Base-by-base conservation (phyloP, 768 basidiomycete species). In the Termitomyces sp. region DNA sequence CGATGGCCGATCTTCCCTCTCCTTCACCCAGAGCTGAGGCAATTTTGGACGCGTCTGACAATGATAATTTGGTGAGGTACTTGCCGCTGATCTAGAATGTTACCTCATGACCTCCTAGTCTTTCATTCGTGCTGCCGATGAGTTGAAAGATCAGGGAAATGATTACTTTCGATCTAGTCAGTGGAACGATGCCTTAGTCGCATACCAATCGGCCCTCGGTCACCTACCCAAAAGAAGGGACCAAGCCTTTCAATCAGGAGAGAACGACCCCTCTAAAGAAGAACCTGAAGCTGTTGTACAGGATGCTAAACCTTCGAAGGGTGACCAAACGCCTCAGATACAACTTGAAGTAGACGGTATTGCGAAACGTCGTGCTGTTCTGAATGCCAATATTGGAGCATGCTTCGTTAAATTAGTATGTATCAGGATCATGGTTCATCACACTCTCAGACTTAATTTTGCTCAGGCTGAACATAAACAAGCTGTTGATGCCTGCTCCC, bases 321-420 rank as follows among this genome's bases (percentile, higher is more conserved):
- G 40, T 57, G 62, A 17, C 56, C 54, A n/a, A 51, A 38, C 46
- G 31, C 38, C 35, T 50, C 41, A 56, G 41, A 43, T 41, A 56
- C 56, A 62, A 25, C 54, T n/a, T n/a, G n/a, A n/a, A n/a, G n/a
- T 54, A 57, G 63, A 69, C 37, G 75, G 83, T 51, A 81, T 77
- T 60, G 73, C 76, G 12, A 85, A 84, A 64, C 76, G 81, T 25
- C 81, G 91, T 53, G 85, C 92, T 31, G 77, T 91, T 16, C 68
- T 95, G 62, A 82, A 90, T 67, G 87, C 89, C n/a, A 98, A 98
- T 67, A 85, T 96, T 38, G 94, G 81, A 0, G 95, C 94, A 51
- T 95, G 93, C 64, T 77, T 86, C 67, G 78, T 90, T 5, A 91
- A 92, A 65, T 70, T 91, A 70, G 93, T 91, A 64, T 66, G 86